phyloP scores from a whole-genome alignment of 331 rosid species.

The Erythrophleum ivorense region DNA sequence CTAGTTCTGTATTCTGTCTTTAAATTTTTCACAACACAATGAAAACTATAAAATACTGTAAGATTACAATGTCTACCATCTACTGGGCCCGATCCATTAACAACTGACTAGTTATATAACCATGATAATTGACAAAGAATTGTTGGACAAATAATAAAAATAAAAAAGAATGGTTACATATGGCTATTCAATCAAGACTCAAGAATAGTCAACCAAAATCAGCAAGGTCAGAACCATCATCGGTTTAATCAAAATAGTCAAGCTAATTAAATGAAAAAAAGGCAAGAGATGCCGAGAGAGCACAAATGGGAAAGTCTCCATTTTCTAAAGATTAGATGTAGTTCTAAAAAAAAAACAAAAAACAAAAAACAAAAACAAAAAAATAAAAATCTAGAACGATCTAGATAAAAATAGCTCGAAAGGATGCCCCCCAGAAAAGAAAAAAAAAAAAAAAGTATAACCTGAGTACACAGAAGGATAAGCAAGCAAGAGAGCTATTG shows the following conservation, averaged over 20 bases:
- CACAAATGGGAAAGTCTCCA: neutral
- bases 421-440: neutral
- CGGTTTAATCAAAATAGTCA: neutral
- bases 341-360: neutral
- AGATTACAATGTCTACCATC: slow-evolving; percentile 14
- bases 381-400: neutral
- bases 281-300: neutral
- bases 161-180: neutral
- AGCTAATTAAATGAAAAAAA: neutral
- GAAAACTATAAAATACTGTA: slow-evolving; percentile 30
- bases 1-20: slow-evolving; percentile 6
- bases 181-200: neutral
- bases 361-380: no score
- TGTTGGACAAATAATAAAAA: neutral
- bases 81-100: slow-evolving; percentile 2
- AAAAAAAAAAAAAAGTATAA: neutral
- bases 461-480: neutral
- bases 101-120: neutral
- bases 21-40: slow-evolving; percentile 11
- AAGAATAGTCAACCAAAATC: slow-evolving; percentile 13
- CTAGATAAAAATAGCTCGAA: neutral
- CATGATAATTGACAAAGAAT: slow-evolving; percentile 23
- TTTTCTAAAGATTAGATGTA: neutral
- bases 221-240: neutral
- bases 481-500: neutral